Percentiles rank a stretch among this genome's conserved stretches.
Evolutionary conservation across 2,329 filamentous ascomycete genomes (phyloP).

Genomic region (Fusarium heterosporum): DNA sequence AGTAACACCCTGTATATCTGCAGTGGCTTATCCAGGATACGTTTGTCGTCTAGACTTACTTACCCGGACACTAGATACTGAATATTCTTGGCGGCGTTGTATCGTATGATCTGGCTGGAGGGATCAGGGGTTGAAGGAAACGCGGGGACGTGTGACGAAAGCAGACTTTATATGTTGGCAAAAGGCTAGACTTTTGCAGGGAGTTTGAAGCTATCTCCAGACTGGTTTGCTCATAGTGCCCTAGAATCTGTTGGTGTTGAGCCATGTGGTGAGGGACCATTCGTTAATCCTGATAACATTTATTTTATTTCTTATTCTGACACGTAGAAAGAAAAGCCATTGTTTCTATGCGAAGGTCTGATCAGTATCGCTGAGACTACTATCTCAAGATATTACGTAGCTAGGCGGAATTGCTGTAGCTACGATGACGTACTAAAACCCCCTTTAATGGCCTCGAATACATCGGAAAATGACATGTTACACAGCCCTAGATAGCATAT

Average conservation of each 20-base stretch:
- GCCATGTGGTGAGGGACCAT: neutral
- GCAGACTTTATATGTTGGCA: neutral
- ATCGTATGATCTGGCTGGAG: constrained; percentile 5
- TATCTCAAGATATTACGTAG: too few relatives aligned
- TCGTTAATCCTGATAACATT: too few relatives aligned
- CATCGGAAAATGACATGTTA: too few relatives aligned
- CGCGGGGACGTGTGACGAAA: neutral
- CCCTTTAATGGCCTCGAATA: too few relatives aligned
- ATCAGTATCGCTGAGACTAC: too few relatives aligned
- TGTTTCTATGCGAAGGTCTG: too few relatives aligned
- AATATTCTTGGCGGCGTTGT: constrained; percentile 3
- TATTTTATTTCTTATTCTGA: too few relatives aligned
- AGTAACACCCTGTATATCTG: neutral
- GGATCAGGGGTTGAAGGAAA: neutral
- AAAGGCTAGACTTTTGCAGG: neutral
- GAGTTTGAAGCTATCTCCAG: constrained; percentile 17
- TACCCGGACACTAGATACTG: neutral
- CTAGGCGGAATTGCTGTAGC: too few relatives aligned
- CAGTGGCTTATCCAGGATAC: constrained; percentile 5
- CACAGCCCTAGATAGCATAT: too few relatives aligned
- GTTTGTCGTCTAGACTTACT: neutral
- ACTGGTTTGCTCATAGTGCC: neutral
- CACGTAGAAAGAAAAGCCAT: too few relatives aligned
- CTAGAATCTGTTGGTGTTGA: neutral
- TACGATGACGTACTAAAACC: too few relatives aligned